Percentiles rank a stretch among this genome's conserved stretches.
Evolutionary conservation across 73 alveolate species (phyloP).

Genomic region (Paramecium sonneborni): DNA sequence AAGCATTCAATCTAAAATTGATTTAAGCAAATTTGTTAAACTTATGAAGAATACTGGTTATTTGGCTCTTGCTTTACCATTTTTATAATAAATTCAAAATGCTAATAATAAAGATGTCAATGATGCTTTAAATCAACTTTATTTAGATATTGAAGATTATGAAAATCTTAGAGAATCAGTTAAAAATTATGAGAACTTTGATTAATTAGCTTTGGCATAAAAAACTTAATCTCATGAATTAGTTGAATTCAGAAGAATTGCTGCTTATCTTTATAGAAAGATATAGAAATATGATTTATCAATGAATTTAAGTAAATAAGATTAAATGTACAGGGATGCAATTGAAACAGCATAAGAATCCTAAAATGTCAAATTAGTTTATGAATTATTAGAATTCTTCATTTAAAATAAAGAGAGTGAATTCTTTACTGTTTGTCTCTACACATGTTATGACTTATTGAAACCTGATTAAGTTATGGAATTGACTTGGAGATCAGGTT

Average conservation of each 20-base stretch:
- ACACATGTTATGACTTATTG: slow-evolving; percentile 97
- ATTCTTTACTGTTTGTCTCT: slow-evolving; percentile 93
- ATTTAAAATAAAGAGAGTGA: slow-evolving; percentile 95
- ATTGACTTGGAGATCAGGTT: slow-evolving; percentile 97
- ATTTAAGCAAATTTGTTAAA: slow-evolving; percentile 89
- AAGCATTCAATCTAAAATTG: slow-evolving; percentile 91
- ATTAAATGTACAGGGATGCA: slow-evolving; percentile 93
- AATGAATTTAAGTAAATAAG: slow-evolving; percentile 92
- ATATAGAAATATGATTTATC: slow-evolving; percentile 89
- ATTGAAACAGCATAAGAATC: slow-evolving; percentile 98
- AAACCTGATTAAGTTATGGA: slow-evolving; percentile 98
- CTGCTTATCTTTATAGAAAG: slow-evolving; percentile 95
- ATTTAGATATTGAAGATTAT: slow-evolving; percentile 95
- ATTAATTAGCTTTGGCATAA: slow-evolving; percentile 89
- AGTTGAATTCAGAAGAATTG: slow-evolving; percentile 96
- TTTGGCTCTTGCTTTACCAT: slow-evolving; percentile 90
- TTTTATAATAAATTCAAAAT: slow-evolving; percentile 92
- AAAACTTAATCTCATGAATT: slow-evolving; percentile 92
- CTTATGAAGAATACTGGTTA: slow-evolving; percentile 91
- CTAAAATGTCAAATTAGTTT: slow-evolving; percentile 88
- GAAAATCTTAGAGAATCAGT: slow-evolving; percentile 91
- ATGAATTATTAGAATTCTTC: slow-evolving; percentile 93
- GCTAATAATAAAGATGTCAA: slow-evolving; percentile 94
- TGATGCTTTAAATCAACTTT: slow-evolving; percentile 96
- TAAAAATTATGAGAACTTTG: slow-evolving; percentile 92